Conservation (phyloP, 352 stramenopile genomes). For the Phytophthora fragariaefolia region DNA sequence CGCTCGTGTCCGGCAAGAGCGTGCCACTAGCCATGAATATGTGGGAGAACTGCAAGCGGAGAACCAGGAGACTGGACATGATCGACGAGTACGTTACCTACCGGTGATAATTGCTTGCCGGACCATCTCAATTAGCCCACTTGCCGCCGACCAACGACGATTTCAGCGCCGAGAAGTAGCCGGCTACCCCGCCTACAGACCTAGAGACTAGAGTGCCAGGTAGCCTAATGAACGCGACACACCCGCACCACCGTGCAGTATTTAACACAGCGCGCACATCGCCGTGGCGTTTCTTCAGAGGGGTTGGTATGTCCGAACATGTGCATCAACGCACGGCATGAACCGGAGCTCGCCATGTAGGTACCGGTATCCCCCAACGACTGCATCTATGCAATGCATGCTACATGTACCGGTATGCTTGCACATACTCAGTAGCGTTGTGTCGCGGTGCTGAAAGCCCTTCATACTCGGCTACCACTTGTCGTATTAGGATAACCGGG, state of each 20-base stretch:
- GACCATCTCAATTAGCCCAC: slow-evolving; percentile 10
- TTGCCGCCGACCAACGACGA: slow-evolving; percentile 12
- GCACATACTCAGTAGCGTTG: too few relatives aligned
- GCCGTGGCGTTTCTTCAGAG: background rate
- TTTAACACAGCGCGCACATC: slow-evolving; percentile 1
- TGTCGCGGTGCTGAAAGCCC: too few relatives aligned
- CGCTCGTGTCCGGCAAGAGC: slow-evolving; percentile 52
- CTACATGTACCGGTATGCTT: background rate
- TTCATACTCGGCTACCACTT: background rate
- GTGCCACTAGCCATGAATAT: slow-evolving; percentile 55
- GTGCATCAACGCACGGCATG: background rate
- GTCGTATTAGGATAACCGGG: background rate
- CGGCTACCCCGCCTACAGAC: slow-evolving; percentile 11
- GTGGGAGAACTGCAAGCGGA: slow-evolving; percentile 56
- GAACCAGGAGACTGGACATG: slow-evolving; percentile 44
- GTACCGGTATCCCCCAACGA: too few relatives aligned
- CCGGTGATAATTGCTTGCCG: slow-evolving; percentile 14
- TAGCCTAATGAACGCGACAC: slow-evolving; percentile 32
- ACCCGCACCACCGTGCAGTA: slow-evolving; percentile 1
- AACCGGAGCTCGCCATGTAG: background rate
- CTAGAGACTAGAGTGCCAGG: slow-evolving; percentile 7
- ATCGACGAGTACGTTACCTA: slow-evolving; percentile 57
- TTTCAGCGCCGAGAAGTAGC: slow-evolving; percentile 16
- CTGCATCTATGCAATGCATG: background rate
- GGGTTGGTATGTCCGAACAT: background rate